A percentile compares a stretch with the other conserved stretches of the same genome.
Conservation (phyloP, 2,329 filamentous ascomycete genomes). For the Aspergillus melleus region DNA sequence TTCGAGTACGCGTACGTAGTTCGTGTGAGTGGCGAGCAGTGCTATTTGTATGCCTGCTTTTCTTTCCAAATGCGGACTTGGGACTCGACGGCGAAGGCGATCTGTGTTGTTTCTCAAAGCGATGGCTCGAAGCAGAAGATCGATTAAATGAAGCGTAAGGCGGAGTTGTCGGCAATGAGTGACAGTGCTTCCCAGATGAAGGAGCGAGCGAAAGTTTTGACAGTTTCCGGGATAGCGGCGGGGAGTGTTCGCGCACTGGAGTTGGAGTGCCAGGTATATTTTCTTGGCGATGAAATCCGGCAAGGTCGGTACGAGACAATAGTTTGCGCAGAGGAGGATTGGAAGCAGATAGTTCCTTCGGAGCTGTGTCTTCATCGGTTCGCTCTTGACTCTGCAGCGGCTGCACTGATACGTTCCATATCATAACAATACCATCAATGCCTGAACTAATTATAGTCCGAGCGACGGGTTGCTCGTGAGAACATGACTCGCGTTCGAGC, state of each 20-base stretch:
- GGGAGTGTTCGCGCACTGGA: conserved; percentile 46
- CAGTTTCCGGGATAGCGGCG: conserved; percentile 55
- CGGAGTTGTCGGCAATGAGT: conserved; percentile 31
- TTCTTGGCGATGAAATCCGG: conserved; percentile 67
- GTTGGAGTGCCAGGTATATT: conserved; percentile 44
- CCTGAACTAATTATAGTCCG: conserved; percentile 68
- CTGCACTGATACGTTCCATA: conserved; percentile 58
- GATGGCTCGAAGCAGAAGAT: conserved; percentile 29
- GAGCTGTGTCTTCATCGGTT: conserved; percentile 39
- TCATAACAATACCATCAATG: conserved; percentile 79
- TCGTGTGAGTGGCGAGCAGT: conserved; percentile 49
- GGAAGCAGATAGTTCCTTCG: conserved; percentile 53
- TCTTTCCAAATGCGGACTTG: conserved; percentile 30
- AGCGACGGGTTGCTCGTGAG: conserved; percentile 46
- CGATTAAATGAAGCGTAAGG: conserved; percentile 31
- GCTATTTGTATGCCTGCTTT: conserved; percentile 29
- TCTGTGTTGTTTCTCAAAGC: conserved; percentile 27
- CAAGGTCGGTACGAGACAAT: conserved; percentile 81
- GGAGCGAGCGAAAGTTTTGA: conserved; percentile 54
- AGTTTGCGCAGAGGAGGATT: conserved; percentile 80
- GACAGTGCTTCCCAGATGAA: conserved; percentile 30
- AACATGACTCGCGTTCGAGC: conserved; percentile 48
- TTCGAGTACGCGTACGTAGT: conserved; percentile 49
- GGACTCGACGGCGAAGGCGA: conserved; percentile 45
- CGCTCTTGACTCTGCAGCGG: conserved; percentile 33